A percentile compares a stretch with the other conserved stretches of the same genome.
Evolutionary conservation across 2,329 filamentous ascomycete species (phyloP).

Genomic region (Geosmithia putterillii): DNA sequence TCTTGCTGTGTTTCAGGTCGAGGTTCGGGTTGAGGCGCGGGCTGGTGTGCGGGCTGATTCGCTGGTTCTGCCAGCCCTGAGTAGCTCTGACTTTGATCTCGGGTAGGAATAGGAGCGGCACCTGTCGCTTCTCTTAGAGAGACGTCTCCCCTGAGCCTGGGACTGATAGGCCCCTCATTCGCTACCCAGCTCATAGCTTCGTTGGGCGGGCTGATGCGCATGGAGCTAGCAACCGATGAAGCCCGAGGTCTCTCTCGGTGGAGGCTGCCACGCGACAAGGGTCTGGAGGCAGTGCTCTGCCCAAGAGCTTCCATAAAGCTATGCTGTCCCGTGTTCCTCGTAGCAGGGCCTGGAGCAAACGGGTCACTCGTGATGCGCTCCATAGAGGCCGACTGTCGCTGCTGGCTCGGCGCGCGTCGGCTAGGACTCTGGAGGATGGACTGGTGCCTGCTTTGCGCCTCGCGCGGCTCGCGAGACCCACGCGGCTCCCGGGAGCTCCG

Average conservation of each 20-base stretch:
- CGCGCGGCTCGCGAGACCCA: too few species aligned
- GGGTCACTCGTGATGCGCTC: conserved; percentile 11
- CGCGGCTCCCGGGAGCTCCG: too few species aligned
- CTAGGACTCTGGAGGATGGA: conserved; percentile 8
- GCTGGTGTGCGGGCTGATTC: conserved; percentile 3
- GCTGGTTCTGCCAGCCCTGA: too few species aligned
- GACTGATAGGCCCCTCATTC: conserved; percentile 22
- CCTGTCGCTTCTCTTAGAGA: conserved; percentile 15
- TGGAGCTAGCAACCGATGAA: conserved; percentile 15
- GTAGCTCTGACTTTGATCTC: too few species aligned
- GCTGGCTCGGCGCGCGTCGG: conserved; percentile 5
- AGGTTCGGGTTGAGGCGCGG: conserved; percentile 7
- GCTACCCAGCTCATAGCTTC: conserved; percentile 32
- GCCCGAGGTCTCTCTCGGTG: not conserved
- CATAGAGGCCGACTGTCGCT: conserved; percentile 4
- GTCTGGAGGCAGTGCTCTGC: conserved; percentile 7
- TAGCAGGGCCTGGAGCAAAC: conserved; percentile 12
- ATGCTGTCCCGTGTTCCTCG: conserved; percentile 13
- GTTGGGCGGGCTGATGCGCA: conserved; percentile 16
- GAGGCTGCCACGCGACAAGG: too few species aligned
- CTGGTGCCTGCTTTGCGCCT: not conserved
- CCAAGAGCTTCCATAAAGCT: conserved; percentile 19
- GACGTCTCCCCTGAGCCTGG: conserved; percentile 19
- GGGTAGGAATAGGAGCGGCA: not conserved
- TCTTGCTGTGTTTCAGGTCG: conserved; percentile 7